These are phyloP conservation scores for Aspergillus novofumigatus DNA, from an alignment of 2,329 filamentous ascomycete genomes.

Conservation along the genomic window DNA sequence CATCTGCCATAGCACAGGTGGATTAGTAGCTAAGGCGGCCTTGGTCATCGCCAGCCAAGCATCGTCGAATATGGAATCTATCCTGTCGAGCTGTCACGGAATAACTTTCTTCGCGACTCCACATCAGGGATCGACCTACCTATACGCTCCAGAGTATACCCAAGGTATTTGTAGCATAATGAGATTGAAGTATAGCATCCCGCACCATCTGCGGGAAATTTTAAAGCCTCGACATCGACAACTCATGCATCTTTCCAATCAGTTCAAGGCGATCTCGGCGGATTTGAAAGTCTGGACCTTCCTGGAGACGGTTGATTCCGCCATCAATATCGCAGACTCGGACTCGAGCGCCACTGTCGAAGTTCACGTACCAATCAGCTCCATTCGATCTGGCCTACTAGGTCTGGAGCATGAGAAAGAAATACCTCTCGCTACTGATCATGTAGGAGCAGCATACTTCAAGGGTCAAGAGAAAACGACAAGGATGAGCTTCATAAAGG, in stretches of 20 bases:
- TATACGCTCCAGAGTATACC: conserved; percentile 56
- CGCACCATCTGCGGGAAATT: conserved; percentile 48
- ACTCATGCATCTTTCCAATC: conserved; percentile 48
- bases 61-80: conserved; percentile 25
- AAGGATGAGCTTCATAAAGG: conserved; percentile 24
- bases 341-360: conserved; percentile 45
- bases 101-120: conserved; percentile 60
- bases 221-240: conserved; percentile 50
- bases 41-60: conserved; percentile 38
- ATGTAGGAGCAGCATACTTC: conserved; percentile 29
- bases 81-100: conserved; percentile 57
- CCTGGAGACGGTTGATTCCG: conserved; percentile 60
- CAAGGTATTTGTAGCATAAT: conserved; percentile 52
- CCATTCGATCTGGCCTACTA: conserved; percentile 37
- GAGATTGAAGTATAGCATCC: conserved; percentile 49
- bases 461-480: conserved; percentile 25
- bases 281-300: conserved; percentile 61
- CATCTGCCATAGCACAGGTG: conserved; percentile 59
- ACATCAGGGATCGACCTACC: conserved; percentile 60
- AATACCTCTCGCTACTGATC: conserved; percentile 28
- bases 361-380: conserved; percentile 58
- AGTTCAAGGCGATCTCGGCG: conserved; percentile 54
- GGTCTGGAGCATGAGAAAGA: conserved; percentile 32
- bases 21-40: conserved; percentile 56
- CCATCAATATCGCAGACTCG: conserved; percentile 43